Percentiles rank a stretch among this genome's conserved stretches.
phyloP scores from a whole-genome alignment of 176 grass and related monocot species.

The Eragrostis nindensis region DNA sequence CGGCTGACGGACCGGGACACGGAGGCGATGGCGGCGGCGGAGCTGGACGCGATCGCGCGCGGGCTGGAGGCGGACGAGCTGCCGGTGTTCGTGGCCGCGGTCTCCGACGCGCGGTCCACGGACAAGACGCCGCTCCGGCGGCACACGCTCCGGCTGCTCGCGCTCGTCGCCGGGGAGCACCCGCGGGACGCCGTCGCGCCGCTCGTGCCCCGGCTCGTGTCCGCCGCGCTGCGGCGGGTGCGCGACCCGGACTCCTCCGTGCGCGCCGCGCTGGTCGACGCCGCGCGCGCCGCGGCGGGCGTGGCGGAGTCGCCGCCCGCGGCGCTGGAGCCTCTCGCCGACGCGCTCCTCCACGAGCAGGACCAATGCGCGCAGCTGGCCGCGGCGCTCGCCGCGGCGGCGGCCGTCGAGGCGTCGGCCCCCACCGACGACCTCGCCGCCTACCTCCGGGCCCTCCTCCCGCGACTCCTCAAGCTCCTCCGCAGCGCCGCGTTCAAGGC shows the following conservation, averaged over 20 bases:
- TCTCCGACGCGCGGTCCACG: conserved; percentile 77
- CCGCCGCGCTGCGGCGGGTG: conserved; percentile 75
- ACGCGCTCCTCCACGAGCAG: conserved; percentile 90
- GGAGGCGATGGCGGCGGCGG: conserved; percentile 87
- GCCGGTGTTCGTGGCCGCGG: conserved; percentile 62
- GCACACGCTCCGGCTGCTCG: conserved; percentile 85
- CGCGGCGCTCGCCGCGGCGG: conserved; percentile 63
- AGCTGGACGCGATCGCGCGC: conserved; percentile 81
- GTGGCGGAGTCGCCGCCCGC: conserved; percentile 25
- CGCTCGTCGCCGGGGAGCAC: conserved; percentile 62
- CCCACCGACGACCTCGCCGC: conserved; percentile 61
- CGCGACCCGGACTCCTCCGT: conserved; percentile 94
- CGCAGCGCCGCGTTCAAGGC: conserved; percentile 93
- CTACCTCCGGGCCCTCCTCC: conserved; percentile 73
- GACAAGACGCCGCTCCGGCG: conserved; percentile 82
- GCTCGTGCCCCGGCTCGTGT: conserved; percentile 70
- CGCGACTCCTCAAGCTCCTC: conserved; percentile 85
- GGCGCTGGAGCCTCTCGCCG: conserved; percentile 53
- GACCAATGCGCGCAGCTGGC: conserved; percentile 84
- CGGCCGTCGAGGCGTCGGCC: conserved; percentile 62
- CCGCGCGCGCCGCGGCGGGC: conserved; percentile 61
- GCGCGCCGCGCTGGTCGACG: conserved; percentile 80
- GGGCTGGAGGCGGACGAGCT: conserved; percentile 68
- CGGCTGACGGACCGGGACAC: conserved; percentile 90
- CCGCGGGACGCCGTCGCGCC: conserved; percentile 62